Evolutionary conservation across 495 filamentous ascomycete species (phyloP), one percentile per base, ranked within the genome.

Genomic region (Talaromyces nanjingensis): DNA sequence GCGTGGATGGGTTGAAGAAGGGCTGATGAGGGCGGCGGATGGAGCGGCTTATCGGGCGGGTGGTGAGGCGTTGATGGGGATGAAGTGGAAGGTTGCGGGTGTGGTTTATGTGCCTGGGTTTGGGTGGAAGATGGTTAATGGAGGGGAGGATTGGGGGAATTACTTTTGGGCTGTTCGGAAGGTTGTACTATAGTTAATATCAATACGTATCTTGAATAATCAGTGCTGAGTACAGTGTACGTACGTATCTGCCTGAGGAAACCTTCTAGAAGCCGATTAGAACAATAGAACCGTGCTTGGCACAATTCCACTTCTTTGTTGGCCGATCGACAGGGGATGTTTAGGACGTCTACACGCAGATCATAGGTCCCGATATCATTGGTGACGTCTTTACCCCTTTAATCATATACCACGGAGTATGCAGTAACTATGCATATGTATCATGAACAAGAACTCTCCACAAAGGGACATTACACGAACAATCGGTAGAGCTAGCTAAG

Each of bases 151-250:
- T 71, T 85, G 90, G 75, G 94, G 94, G 37, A 98, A 98, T 76
- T 98, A 98, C 74, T 98, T 98, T 75, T 96, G 97, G 76, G 94
- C 85, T 45, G 85, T 96, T 33, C 86, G 88, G 74, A 96, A 80
- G 76, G 81, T n/a, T 49, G 31, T 59, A 59, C 33, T 18, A 59
- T 29, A 59, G 37, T 39, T 42, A 24, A 42, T 42, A 42, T 16
- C 37, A 42, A 42, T 42, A 14, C 37, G 37, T 24, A 24, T 24
- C 22, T 2, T 24, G 22, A 24, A 24, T 24, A 24, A 1, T 24
- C 22, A 24, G 22, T 24, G 22, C 2, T 24, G 22, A 24, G 22
- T 24, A 24, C 22, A 24, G 22, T 24, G 22, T 24, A 24, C 22
- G 22, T 24, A 24, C 22, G 22, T 24, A 24, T 24, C 27, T 27